Conservation (phyloP, 345 rosid species). For the Ricinus communis region DNA sequence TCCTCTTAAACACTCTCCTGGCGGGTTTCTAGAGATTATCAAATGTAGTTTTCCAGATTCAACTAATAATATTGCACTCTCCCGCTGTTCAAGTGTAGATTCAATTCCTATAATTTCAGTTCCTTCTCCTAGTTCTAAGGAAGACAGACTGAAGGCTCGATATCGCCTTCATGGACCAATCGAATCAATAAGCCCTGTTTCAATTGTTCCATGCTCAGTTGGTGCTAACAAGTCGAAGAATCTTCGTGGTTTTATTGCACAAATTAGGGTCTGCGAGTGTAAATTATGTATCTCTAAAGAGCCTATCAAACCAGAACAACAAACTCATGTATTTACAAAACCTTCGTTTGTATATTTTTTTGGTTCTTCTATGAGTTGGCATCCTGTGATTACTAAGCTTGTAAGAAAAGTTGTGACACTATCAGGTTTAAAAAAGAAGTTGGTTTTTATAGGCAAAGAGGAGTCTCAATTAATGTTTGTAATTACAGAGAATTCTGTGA, state of each 20-base stretch:
- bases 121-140: conserved; percentile 1
- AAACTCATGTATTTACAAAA: conserved; percentile 42
- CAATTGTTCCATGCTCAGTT: conserved; percentile 56
- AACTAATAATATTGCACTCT: conserved; percentile 12
- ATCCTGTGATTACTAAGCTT: conserved; percentile 67
- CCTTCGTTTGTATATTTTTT: conserved; percentile 56
- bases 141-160: conserved; percentile 37
- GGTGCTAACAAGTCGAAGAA: conserved; percentile 30
- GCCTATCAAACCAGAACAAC: not conserved
- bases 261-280: conserved; percentile 60
- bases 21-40: conserved; percentile 79
- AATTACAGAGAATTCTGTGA: conserved; percentile 45
- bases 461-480: conserved; percentile 62
- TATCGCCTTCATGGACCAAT: conserved; percentile 53
- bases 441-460: conserved; percentile 47
- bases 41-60: conserved; percentile 49
- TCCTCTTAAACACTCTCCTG: conserved; percentile 44
- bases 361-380: conserved; percentile 65
- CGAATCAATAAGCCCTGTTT: conserved; percentile 68
- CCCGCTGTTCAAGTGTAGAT: conserved; percentile 32
- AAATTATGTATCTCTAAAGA: conserved; percentile 34
- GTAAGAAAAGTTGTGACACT: conserved; percentile 47
- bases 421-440: conserved; percentile 66
- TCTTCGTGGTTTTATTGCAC: conserved; percentile 63
- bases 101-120: conserved; percentile 45